Evolutionary conservation across 140 eudicot species (phyloP), one percentile per base, ranked within the genome.

Genomic region (Erigeron philadelphicus): DNA sequence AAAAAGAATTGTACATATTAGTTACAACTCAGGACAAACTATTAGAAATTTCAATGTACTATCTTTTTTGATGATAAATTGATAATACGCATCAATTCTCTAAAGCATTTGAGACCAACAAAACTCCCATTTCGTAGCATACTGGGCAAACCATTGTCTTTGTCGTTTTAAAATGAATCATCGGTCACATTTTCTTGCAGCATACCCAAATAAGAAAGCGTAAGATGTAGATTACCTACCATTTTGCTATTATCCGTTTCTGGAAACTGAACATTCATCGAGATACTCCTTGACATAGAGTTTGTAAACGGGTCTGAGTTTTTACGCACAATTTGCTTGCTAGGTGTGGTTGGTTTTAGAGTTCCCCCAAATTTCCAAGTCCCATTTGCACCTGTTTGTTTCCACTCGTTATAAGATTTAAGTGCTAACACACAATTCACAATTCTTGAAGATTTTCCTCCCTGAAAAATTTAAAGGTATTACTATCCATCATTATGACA

Each of bases 351-450:
- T 3, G 84, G 74, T 70, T 88, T 92, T 72, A 80, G 65, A 60
- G 78, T 92, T 63, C 98, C 96, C 12, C 96, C 95, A 67, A 84
- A 92, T 84, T 83, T 92, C 98, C 98, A 88, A 4, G 85, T 84
- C 52, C 96, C 98, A 66, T 78, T 82, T 11, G 87, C 84, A 21
- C 96, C 93, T 17, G 82, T n/a, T 72, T 83, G 93, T 84, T 84
- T 92, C 95, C 96, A 88, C 41, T 92, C 92, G 38, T 64, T 74
- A 75, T 86, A 92, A n/a, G 98, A 86, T 78, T 92, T 88, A 8
- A 92, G 96, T 66, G 93, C 98, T 80, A 92, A 68, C 21, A 88
- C 88, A 54, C 93, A 88, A 61, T 86, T 88, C 16, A 92, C 96
- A 60, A 89, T 74, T 82, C 98, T 84, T 64, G 90, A 84, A 47